phyloP scores from a whole-genome alignment of 2,329 filamentous ascomycete species.

The Dothideomycetes sp. region DNA sequence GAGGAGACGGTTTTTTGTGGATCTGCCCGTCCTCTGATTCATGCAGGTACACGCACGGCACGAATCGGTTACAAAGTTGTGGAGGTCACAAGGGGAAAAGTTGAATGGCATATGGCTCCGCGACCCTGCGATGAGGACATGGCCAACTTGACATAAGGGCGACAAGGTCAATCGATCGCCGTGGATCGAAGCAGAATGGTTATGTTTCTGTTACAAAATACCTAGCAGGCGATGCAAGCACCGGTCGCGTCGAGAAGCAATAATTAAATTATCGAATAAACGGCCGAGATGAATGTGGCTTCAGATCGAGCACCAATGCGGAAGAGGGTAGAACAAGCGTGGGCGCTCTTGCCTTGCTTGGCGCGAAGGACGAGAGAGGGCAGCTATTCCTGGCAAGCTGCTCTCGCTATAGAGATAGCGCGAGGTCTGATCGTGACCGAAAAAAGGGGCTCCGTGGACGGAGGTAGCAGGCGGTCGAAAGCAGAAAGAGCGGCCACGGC shows the following conservation, averaged over 20 bases:
- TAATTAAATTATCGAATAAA: constrained; percentile 13
- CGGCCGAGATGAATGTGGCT: constrained; percentile 11
- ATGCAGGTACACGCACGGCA: constrained; percentile 13
- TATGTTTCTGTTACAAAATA: background rate
- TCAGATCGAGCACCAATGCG: constrained; percentile 6
- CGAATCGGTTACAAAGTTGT: background rate
- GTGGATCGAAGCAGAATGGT: background rate
- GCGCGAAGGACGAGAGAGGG: too few relatives aligned
- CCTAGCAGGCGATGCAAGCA: background rate
- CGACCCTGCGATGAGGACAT: background rate
- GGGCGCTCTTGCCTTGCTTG: background rate
- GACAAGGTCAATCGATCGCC: background rate
- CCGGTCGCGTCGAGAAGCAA: background rate
- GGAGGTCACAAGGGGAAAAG: background rate
- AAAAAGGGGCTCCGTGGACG: too few relatives aligned
- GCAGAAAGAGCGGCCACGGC: too few relatives aligned
- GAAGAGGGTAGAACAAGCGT: constrained; percentile 7
- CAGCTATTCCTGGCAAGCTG: background rate
- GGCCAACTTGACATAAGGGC: background rate
- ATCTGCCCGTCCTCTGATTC: constrained; percentile 7
- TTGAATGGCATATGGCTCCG: background rate
- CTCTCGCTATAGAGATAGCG: background rate
- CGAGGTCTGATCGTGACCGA: too few relatives aligned
- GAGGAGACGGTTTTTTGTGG: too few relatives aligned
- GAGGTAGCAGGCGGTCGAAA: too few relatives aligned